These are phyloP conservation scores for Nakataea oryzae DNA, from an alignment of 2,329 filamentous ascomycete species.

Conservation along the genomic window DNA sequence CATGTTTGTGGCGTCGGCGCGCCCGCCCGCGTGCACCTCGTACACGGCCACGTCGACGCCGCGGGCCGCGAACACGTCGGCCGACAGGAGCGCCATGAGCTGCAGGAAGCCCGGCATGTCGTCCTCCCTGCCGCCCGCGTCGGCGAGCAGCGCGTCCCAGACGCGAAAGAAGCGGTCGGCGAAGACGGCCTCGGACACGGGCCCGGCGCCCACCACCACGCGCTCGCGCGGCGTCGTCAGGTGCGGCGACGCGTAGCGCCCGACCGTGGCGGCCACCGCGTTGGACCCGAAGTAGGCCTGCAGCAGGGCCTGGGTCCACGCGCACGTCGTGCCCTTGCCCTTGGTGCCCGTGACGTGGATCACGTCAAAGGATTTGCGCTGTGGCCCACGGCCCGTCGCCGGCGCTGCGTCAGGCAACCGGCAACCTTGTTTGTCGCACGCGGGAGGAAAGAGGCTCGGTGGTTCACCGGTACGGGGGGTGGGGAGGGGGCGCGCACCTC, in stretches of 20 bases:
- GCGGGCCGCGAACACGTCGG: not conserved
- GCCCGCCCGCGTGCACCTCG: conserved; percentile 14
- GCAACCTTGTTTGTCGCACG: no score
- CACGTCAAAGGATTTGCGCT: not conserved
- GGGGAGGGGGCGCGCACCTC: no score
- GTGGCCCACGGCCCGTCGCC: not conserved
- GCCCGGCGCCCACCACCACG: not conserved
- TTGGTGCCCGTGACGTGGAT: conserved; percentile 4
- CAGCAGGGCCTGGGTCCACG: conserved; percentile 2
- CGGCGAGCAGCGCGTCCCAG: not conserved
- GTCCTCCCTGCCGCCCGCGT: not conserved
- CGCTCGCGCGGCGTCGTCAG: conserved; percentile 1
- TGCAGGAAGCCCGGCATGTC: conserved; percentile 3
- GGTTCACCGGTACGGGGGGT: no score
- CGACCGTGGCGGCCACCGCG: not conserved
- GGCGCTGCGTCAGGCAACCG: not conserved
- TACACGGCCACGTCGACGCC: not conserved
- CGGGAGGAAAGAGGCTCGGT: no score
- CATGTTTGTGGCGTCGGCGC: conserved; percentile 60
- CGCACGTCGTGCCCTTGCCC: conserved; percentile 1
- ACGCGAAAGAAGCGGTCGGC: conserved; percentile 3
- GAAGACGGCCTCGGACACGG: not conserved
- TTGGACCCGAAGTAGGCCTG: conserved; percentile 1
- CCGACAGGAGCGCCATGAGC: conserved; percentile 3
- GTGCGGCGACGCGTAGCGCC: conserved; percentile 2